Evolutionary conservation across 116 monocot genomes (phyloP).

Genomic region (Trichopus zeylanicus): DNA sequence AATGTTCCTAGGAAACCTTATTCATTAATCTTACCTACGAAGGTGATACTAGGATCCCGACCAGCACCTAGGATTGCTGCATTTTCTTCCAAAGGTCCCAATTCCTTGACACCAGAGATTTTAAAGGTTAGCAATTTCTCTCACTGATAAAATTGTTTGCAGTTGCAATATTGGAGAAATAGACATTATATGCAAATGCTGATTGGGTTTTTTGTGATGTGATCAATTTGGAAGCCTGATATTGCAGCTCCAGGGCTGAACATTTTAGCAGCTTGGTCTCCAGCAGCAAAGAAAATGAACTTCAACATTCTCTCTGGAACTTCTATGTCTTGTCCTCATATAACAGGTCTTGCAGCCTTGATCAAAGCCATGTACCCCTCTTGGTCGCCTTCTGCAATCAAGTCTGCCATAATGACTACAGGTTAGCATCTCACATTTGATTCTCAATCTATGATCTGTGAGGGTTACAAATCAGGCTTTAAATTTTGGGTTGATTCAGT

Average conservation of each 20-base stretch:
- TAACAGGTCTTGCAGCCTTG: slow-evolving; percentile 64
- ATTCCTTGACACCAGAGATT: slow-evolving; percentile 61
- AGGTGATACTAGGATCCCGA: slow-evolving; percentile 35
- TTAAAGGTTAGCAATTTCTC: slow-evolving; percentile 36
- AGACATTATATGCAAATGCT: neutral
- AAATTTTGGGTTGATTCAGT: neutral
- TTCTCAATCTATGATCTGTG: too few species aligned
- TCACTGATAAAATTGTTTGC: neutral
- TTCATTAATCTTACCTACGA: slow-evolving; percentile 44
- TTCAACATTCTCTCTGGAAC: slow-evolving; percentile 84
- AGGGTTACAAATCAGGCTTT: too few species aligned
- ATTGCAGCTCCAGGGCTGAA: slow-evolving; percentile 80
- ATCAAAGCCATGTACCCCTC: slow-evolving; percentile 65
- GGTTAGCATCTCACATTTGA: slow-evolving; percentile 19
- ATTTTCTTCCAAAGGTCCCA: slow-evolving; percentile 88
- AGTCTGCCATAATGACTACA: slow-evolving; percentile 89
- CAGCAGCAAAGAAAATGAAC: slow-evolving; percentile 37
- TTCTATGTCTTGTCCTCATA: slow-evolving; percentile 95
- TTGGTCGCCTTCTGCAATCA: slow-evolving; percentile 90
- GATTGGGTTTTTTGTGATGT: neutral
- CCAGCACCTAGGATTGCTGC: slow-evolving; percentile 53
- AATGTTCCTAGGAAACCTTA: slow-evolving; percentile 38
- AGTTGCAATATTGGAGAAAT: neutral
- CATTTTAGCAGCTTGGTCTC: slow-evolving; percentile 95
- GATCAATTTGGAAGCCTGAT: slow-evolving; percentile 53